Evolutionary conservation across 2,329 filamentous ascomycete genomes (phyloP).

Genomic region (Fusarium brevicatenulatum): DNA sequence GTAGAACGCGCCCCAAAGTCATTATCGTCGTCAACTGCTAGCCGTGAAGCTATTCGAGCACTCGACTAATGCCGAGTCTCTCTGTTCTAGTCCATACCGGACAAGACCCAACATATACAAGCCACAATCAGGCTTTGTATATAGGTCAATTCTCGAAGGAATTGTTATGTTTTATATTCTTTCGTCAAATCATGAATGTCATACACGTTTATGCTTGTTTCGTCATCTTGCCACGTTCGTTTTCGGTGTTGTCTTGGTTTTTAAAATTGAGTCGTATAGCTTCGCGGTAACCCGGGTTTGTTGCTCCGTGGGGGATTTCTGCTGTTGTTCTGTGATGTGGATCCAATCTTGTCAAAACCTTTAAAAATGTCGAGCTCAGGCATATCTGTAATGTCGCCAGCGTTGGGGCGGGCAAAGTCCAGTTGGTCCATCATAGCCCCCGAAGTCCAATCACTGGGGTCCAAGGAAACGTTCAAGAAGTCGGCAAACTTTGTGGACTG

Average conservation of each 20-base stretch:
- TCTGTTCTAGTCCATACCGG: slow-evolving; percentile 40
- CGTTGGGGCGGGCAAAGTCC: slow-evolving; percentile 58
- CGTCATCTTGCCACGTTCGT: slow-evolving; percentile 27
- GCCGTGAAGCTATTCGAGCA: slow-evolving; percentile 45
- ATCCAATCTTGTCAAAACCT: slow-evolving; percentile 79
- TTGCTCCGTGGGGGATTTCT: slow-evolving; percentile 35
- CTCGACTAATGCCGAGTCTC: slow-evolving; percentile 28
- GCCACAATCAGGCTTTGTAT: slow-evolving; percentile 17
- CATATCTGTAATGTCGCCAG: slow-evolving; percentile 64
- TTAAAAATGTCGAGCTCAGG: slow-evolving; percentile 76
- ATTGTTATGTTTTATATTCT: slow-evolving; percentile 30
- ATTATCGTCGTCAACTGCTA: slow-evolving; percentile 47
- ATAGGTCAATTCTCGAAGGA: slow-evolving; percentile 25
- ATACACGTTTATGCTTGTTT: slow-evolving; percentile 40
- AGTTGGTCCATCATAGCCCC: slow-evolving; percentile 46
- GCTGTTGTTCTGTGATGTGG: slow-evolving; percentile 47
- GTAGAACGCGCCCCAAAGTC: slow-evolving; percentile 38
- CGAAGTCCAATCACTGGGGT: slow-evolving; percentile 52
- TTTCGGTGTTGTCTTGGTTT: slow-evolving; percentile 11
- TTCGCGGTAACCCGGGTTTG: slow-evolving; percentile 47
- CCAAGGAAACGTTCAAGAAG: slow-evolving; percentile 49
- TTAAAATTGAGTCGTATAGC: slow-evolving; percentile 48
- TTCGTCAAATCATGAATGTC: slow-evolving; percentile 46
- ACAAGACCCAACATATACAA: slow-evolving; percentile 26
- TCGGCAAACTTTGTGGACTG: slow-evolving; percentile 62